Evolutionary conservation across 2,329 filamentous ascomycete genomes (phyloP).

Genomic region (Fusarium decemcellulare): DNA sequence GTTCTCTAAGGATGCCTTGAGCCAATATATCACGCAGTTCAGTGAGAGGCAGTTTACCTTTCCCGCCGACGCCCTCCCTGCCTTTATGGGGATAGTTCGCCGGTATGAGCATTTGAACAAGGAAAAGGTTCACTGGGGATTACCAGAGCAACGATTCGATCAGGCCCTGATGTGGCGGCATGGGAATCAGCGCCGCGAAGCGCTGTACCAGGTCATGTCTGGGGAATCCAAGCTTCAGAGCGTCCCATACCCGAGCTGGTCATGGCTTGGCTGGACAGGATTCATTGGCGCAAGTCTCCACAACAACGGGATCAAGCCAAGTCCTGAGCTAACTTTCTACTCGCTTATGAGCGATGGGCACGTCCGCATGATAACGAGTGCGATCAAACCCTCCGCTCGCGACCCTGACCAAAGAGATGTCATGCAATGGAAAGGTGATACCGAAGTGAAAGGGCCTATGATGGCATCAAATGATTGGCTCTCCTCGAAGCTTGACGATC

Average conservation of each 20-base stretch:
- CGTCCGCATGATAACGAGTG: background rate
- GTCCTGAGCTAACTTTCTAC: background rate
- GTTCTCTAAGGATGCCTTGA: background rate
- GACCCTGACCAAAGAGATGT: background rate
- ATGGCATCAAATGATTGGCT: background rate
- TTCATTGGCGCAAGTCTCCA: background rate
- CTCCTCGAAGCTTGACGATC: background rate
- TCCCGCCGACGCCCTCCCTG: constrained; percentile 8
- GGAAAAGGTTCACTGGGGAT: constrained; percentile 19
- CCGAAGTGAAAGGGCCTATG: background rate
- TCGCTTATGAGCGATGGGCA: background rate
- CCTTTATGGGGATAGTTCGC: constrained; percentile 23
- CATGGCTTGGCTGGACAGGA: constrained; percentile 1
- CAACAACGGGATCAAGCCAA: background rate
- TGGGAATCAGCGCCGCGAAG: constrained; percentile 3
- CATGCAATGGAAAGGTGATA: background rate
- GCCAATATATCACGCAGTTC: constrained; percentile 19
- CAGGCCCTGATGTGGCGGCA: constrained; percentile 12
- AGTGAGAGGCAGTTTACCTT: constrained; percentile 18
- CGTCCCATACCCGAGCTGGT: constrained; percentile 5
- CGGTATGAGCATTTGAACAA: constrained; percentile 29
- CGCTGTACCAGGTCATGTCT: background rate
- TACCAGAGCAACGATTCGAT: constrained; percentile 2
- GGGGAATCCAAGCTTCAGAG: background rate
- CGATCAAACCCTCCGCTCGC: background rate